Evolutionary conservation across 1,284 basidiomycete species (phyloP), one percentile per base, ranked within the genome.

Genomic region (Volvariella volvacea): DNA sequence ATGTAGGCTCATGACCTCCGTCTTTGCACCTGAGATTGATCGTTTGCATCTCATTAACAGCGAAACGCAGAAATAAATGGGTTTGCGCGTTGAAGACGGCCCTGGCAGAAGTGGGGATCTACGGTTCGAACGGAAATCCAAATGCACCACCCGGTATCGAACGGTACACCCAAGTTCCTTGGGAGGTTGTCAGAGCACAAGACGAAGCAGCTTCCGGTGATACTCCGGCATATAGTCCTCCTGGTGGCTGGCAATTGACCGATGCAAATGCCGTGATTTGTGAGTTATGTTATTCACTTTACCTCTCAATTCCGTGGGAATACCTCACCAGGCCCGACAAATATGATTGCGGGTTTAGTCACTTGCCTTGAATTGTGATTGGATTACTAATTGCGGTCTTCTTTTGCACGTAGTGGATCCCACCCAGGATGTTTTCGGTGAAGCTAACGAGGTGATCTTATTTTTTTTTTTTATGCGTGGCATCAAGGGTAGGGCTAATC

Each of bases 61-160:
- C 75, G 3, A 76, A 86, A 66, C 79, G 92, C 46, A 76, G 90
- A 43, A 94, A 94, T 70, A 91, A 90, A 65, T 94, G 91, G 90
- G 76, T 93, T 32, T 93, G 89, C 60, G 85, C 87, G 19, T 71
- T 96, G 49, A 94, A 93, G 65, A 62, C 75, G 33, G 72, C 80
- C 25, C 66, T 95, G 47, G 71, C 73, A 28, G 82, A 89, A 46
- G 66, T 83, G 43, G 71, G 79, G 53, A 84, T 95, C 49, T 92
- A 71, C 55, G 91, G 90, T 3, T 87, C 90, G 3, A 60, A 51
- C 10, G 90, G 88, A 20, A 71, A 84, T 70, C 80, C 89, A 46
- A 54, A 67, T 57, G 57, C 78, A 8, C 64, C 71, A 9, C 63
- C 81, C 34, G 64, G 63, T 4, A 74, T 81, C 15, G 65, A 67